Percentiles rank a stretch among this genome's conserved stretches.
Evolutionary conservation across 108 stramenopile species (phyloP).

Genomic region (Pelagomonas calceolata): DNA sequence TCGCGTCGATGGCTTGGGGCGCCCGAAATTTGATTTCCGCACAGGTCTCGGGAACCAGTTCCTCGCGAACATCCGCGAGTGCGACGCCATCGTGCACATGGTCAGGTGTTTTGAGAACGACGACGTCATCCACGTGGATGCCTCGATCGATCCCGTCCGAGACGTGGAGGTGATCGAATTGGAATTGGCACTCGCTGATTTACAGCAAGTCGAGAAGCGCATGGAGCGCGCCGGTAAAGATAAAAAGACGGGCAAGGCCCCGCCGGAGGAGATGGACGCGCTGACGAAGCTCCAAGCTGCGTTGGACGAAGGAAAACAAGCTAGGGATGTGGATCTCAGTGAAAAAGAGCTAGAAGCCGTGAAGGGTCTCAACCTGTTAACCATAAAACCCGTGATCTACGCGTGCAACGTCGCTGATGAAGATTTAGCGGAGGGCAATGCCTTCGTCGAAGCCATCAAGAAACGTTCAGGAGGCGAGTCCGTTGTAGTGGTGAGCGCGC

Average conservation of each 20-base stretch:
- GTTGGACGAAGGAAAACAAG: constrained; percentile 63
- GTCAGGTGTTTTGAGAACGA: constrained; percentile 95
- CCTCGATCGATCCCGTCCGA: constrained; percentile 72
- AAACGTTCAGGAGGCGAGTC: constrained; percentile 72
- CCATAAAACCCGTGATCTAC: constrained; percentile 86
- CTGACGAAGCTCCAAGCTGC: constrained; percentile 67
- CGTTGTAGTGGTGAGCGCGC: constrained; percentile 84
- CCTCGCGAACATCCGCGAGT: constrained; percentile 88
- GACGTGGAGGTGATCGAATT: constrained; percentile 96
- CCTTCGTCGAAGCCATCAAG: constrained; percentile 61
- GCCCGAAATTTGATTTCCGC: no score
- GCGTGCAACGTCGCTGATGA: constrained; percentile 93
- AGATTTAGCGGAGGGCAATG: constrained; percentile 82
- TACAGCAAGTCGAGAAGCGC: constrained; percentile 87
- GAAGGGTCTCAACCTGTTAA: constrained; percentile 69
- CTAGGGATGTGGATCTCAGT: constrained; percentile 60
- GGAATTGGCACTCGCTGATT: constrained; percentile 88
- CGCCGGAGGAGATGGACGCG: constrained; percentile 55
- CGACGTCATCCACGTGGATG: constrained; percentile 93
- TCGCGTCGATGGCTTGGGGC: no score
- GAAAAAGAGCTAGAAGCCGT: constrained; percentile 69
- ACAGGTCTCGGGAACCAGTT: constrained; percentile 98
- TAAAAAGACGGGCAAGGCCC: constrained; percentile 42
- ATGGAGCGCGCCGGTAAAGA: constrained; percentile 69
- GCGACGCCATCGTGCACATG: constrained; percentile 66